These are phyloP conservation scores for Camelina hispida DNA, from an alignment of 345 rosid species.

Conservation along the genomic window DNA sequence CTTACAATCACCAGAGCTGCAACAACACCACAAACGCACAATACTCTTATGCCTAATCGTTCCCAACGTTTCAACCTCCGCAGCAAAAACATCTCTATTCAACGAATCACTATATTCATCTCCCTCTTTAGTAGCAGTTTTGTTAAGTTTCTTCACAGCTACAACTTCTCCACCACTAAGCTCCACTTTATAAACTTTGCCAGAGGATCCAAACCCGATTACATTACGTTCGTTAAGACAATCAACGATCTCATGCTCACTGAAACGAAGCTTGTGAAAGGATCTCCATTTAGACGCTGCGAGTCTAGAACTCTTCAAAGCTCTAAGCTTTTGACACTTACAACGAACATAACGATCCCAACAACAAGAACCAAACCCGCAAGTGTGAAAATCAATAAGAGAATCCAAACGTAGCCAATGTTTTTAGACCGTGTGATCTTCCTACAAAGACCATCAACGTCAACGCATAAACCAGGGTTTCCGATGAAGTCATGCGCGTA, in stretches of 20 bases:
- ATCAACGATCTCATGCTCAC: constrained; percentile 62
- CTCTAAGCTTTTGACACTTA: constrained; percentile 57
- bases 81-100: constrained; percentile 54
- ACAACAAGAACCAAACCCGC: constrained; percentile 58
- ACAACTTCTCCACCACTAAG: constrained; percentile 72
- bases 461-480: constrained; percentile 79
- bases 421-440: constrained; percentile 42
- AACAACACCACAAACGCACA: constrained; percentile 89
- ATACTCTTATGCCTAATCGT: constrained; percentile 90
- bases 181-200: constrained; percentile 80
- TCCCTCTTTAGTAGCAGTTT: constrained; percentile 45
- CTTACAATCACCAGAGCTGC: constrained; percentile 60
- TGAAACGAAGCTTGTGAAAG: constrained; percentile 83
- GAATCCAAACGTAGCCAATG: constrained; percentile 63
- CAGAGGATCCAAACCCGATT: constrained; percentile 84
- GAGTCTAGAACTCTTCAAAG: constrained; percentile 45
- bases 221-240: constrained; percentile 72
- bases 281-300: constrained; percentile 73
- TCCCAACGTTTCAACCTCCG: constrained; percentile 83
- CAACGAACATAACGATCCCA: constrained; percentile 67
- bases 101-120: constrained; percentile 40
- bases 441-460: constrained; percentile 63
- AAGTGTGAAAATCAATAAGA: constrained; percentile 56
- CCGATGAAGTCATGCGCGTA: constrained; percentile 68
- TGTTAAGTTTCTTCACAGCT: constrained; percentile 80